Evolutionary conservation across 805 yeast species (phyloP).

Genomic region (Cephaloascus fragrans): DNA sequence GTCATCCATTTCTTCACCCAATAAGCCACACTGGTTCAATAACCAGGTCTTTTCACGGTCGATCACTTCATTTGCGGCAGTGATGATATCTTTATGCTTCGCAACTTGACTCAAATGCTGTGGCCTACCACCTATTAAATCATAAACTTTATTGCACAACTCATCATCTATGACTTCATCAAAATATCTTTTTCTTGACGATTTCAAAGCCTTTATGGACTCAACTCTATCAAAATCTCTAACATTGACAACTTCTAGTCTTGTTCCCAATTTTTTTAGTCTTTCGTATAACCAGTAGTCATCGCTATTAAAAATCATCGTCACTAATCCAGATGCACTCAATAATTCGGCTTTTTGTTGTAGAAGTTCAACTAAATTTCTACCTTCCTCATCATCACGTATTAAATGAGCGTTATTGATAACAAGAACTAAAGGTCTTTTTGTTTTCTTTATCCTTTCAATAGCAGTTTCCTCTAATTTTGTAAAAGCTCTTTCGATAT

Average conservation of each 20-base stretch:
- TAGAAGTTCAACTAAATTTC: slow-evolving; percentile 56
- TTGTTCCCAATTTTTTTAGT: slow-evolving; percentile 58
- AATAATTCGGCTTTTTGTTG: slow-evolving; percentile 79
- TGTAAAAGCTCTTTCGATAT: slow-evolving; percentile 74
- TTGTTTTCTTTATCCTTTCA: slow-evolving; percentile 25
- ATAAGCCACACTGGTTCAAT: slow-evolving; percentile 68
- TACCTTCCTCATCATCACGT: slow-evolving; percentile 67
- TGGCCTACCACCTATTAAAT: slow-evolving; percentile 74
- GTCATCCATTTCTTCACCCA: slow-evolving; percentile 77
- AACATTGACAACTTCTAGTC: slow-evolving; percentile 64
- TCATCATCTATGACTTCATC: slow-evolving; percentile 26
- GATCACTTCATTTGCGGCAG: slow-evolving; percentile 60
- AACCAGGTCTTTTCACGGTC: slow-evolving; percentile 84
- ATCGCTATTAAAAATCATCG: slow-evolving; percentile 54
- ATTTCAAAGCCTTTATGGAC: slow-evolving; percentile 43
- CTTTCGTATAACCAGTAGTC: slow-evolving; percentile 85
- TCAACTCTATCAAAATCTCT: slow-evolving; percentile 49
- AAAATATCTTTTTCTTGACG: slow-evolving; percentile 35
- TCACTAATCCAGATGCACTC: slow-evolving; percentile 63
- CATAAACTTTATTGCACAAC: slow-evolving; percentile 45
- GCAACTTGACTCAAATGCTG: slow-evolving; percentile 72
- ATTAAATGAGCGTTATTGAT: slow-evolving; percentile 71
- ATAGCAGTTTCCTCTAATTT: slow-evolving; percentile 69
- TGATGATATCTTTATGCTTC: slow-evolving; percentile 41
- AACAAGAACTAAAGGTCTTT: slow-evolving; percentile 54